These are phyloP conservation scores for Thalassiosira ordinaria DNA, from an alignment of 352 stramenopile genomes.

Conservation along the genomic window DNA sequence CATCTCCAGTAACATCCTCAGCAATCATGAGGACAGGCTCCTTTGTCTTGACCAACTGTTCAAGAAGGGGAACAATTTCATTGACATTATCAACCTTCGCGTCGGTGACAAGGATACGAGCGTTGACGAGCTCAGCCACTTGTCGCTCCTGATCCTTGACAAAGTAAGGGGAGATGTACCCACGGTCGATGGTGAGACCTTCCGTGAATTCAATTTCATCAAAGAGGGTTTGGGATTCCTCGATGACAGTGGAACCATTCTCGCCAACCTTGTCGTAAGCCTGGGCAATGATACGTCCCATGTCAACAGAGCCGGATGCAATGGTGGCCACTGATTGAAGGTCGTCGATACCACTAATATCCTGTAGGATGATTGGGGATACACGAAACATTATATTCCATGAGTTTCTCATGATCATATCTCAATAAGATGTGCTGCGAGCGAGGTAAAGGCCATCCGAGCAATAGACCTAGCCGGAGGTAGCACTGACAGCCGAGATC, in stretches of 20 bases:
- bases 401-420: no score
- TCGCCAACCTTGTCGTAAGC: constrained; percentile 88
- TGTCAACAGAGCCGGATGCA: constrained; percentile 83
- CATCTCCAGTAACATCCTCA: constrained; percentile 90
- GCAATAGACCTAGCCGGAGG: no score
- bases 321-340: constrained; percentile 89
- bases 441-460: no score
- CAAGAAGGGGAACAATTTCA: constrained; percentile 89
- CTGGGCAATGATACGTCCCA: constrained; percentile 87
- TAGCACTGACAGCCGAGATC: no score
- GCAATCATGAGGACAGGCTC: constrained; percentile 88
- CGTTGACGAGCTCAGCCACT: constrained; percentile 81
- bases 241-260: constrained; percentile 89
- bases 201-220: constrained; percentile 91
- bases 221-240: constrained; percentile 88
- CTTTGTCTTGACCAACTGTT: constrained; percentile 88
- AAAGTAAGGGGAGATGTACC: constrained; percentile 89
- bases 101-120: constrained; percentile 87
- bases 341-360: constrained; percentile 84
- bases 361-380: constrained; percentile 33
- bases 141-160: constrained; percentile 90
- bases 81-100: constrained; percentile 88
- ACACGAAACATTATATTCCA: neutral
- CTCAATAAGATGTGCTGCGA: no score
- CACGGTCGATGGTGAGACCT: constrained; percentile 89